These are phyloP conservation scores for Metarhizium guizhouense DNA, from an alignment of 2,329 filamentous ascomycete genomes.

Conservation along the genomic window DNA sequence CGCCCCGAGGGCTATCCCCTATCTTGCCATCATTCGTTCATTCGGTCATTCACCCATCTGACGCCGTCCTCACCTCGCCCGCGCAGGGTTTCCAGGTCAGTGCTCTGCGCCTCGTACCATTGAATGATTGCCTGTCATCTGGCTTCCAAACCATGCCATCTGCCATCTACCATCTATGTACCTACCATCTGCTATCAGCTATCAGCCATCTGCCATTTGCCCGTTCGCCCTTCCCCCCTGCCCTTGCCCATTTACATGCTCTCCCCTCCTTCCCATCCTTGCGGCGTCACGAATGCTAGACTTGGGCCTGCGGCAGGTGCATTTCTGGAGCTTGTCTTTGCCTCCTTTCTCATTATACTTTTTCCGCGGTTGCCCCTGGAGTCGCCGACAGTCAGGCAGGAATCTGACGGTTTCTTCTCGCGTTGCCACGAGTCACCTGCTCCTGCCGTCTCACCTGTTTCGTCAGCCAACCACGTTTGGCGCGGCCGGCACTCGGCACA, in stretches of 20 bases:
- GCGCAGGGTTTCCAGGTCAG: not conserved
- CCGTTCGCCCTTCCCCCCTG: not conserved
- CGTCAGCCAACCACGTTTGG: slow-evolving; percentile 5
- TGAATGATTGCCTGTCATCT: not conserved
- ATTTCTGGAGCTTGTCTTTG: not conserved
- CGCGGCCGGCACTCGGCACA: slow-evolving; percentile 5
- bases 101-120: not conserved
- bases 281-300: not conserved
- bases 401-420: not conserved
- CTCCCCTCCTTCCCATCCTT: not conserved
- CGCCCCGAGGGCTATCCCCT: not conserved
- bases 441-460: slow-evolving; percentile 4
- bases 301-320: not conserved
- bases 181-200: not conserved
- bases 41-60: not conserved
- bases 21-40: not conserved
- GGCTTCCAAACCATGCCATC: not conserved
- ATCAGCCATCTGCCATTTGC: not conserved
- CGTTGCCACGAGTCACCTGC: slow-evolving; percentile 2
- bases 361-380: not conserved
- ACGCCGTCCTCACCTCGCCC: not conserved
- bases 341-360: not conserved
- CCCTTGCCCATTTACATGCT: not conserved
- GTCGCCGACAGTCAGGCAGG: not conserved
- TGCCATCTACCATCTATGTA: not conserved